phyloP scores from a whole-genome alignment of 2,329 filamentous ascomycete species.

The Neoarthrinium moseri region DNA sequence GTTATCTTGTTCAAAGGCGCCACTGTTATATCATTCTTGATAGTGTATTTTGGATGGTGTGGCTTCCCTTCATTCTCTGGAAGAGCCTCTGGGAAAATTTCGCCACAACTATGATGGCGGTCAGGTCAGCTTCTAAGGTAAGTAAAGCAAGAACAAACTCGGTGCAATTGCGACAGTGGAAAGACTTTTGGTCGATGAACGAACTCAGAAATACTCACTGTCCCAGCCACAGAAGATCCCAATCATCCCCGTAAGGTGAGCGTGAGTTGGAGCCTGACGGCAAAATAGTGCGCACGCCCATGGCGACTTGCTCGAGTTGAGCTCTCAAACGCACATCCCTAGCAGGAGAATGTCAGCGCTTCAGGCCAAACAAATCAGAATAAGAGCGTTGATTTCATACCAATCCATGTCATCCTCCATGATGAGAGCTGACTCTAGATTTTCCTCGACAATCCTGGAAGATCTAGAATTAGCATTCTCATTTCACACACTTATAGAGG shows the following conservation, averaged over 20 bases:
- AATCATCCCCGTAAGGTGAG: conserved; percentile 24
- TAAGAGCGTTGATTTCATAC: conserved; percentile 23
- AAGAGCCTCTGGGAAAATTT: conserved; percentile 23
- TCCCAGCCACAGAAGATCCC: conserved; percentile 27
- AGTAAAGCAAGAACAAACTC: conserved; percentile 11
- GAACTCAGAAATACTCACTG: conserved; percentile 14
- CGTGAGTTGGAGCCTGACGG: conserved; percentile 15
- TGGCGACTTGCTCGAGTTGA: conserved; percentile 29
- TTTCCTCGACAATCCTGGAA: conserved; percentile 29
- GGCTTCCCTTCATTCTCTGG: conserved; percentile 23
- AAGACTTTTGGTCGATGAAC: too few relatives aligned
- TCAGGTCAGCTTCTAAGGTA: neutral
- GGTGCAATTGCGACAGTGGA: too few relatives aligned
- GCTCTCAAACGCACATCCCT: conserved; percentile 31
- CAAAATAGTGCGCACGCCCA: conserved; percentile 28
- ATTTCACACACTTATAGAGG: neutral
- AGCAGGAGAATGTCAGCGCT: conserved; percentile 13
- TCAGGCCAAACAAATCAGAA: neutral
- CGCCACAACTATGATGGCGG: conserved; percentile 17
- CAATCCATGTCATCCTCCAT: conserved; percentile 45
- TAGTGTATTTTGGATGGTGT: conserved; percentile 19
- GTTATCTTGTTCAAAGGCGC: conserved; percentile 22
- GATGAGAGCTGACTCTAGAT: conserved; percentile 36
- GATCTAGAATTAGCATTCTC: conserved; percentile 12
- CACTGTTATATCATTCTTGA: conserved; percentile 23